These are phyloP conservation scores for Aspergillus phoenicis DNA, from an alignment of 2,329 filamentous ascomycete species.

Conservation along the genomic window DNA sequence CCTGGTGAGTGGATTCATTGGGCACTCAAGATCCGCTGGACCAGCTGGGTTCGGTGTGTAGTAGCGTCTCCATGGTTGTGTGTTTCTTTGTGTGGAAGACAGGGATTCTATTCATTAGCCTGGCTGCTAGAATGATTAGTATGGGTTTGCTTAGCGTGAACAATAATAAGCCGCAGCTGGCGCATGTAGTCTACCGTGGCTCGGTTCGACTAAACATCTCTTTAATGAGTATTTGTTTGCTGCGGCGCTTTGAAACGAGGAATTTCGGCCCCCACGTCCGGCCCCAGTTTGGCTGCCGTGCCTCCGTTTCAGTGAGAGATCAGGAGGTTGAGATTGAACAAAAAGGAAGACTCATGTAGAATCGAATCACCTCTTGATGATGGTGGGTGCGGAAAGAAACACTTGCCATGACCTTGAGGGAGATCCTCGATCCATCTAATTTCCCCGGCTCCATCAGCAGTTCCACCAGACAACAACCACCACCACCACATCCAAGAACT, in stretches of 20 bases:
- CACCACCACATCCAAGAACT: too few relatives aligned
- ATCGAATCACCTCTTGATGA: background rate
- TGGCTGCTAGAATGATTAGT: too few relatives aligned
- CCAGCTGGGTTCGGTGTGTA: background rate
- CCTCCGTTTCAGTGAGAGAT: background rate
- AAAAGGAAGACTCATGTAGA: background rate
- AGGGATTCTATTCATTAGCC: background rate
- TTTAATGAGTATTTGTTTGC: too few relatives aligned
- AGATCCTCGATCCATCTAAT: too few relatives aligned
- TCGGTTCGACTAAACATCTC: background rate
- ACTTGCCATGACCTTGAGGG: too few relatives aligned
- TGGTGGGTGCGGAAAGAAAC: too few relatives aligned
- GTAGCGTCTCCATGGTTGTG: background rate
- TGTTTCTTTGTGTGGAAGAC: background rate
- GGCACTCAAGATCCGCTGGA: conserved; percentile 11
- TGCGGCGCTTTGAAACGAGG: background rate
- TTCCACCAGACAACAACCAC: too few relatives aligned
- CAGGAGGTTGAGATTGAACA: background rate
- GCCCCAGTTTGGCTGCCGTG: background rate
- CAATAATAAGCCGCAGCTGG: background rate
- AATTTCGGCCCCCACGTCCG: background rate
- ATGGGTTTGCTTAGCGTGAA: background rate
- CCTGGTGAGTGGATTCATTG: conserved; percentile 30
- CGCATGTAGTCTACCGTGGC: background rate
- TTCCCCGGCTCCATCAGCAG: too few relatives aligned